These are phyloP conservation scores for Candida insectorum DNA, from an alignment of 805 yeast genomes.

Conservation along the genomic window DNA sequence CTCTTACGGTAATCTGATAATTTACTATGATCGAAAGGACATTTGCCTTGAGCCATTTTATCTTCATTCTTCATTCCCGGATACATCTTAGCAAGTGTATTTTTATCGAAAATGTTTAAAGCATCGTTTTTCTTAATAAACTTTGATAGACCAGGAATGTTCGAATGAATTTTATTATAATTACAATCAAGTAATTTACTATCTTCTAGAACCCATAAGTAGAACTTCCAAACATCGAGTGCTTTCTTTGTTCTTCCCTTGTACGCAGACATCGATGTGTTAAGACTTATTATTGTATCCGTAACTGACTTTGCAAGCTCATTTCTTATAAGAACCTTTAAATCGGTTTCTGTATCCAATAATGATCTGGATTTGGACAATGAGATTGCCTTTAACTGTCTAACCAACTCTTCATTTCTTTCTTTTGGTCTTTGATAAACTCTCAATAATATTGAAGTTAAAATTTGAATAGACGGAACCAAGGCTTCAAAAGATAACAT, in stretches of 20 bases:
- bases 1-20: too few species aligned
- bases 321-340: conserved; percentile 4
- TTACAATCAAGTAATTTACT: conserved; percentile 24
- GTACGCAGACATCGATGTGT: not conserved
- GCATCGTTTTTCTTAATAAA: too few species aligned
- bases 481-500: conserved; percentile 7
- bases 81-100: too few species aligned
- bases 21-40: conserved; percentile 36
- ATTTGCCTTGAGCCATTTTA: conserved; percentile 17
- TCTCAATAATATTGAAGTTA: conserved; percentile 10
- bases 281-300: conserved; percentile 2
- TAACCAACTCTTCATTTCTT: conserved; percentile 10
- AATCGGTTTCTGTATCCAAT: conserved; percentile 2
- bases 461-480: conserved; percentile 9
- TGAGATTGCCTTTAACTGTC: conserved; percentile 10
- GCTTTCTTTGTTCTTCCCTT: conserved; percentile 8
- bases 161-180: conserved; percentile 31
- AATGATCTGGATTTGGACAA: conserved; percentile 8
- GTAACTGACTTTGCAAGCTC: conserved; percentile 7
- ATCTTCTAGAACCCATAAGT: conserved; percentile 32
- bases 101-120: too few species aligned
- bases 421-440: conserved; percentile 7
- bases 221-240: conserved; percentile 31
- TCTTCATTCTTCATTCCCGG: conserved; percentile 8
- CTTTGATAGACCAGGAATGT: conserved; percentile 30